Evolutionary conservation across 441 rosid genomes (phyloP).

Genomic region (Monsonia emarginata): DNA sequence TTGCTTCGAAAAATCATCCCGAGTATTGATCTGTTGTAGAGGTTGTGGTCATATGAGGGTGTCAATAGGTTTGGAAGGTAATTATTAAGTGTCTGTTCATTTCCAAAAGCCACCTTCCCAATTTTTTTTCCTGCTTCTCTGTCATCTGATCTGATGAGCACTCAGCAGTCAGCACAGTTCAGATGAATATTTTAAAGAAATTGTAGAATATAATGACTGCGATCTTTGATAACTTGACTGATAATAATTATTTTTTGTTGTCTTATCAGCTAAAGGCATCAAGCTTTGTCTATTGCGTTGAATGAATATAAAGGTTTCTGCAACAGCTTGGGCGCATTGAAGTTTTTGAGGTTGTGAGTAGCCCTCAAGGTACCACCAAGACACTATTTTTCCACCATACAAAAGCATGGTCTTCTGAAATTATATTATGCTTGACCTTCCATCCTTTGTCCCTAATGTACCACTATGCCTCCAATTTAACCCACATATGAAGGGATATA

Average conservation of each 20-base stretch:
- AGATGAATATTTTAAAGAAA: not conserved
- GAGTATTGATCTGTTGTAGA: constrained; percentile 38
- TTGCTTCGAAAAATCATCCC: constrained; percentile 80
- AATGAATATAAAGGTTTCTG: not conserved
- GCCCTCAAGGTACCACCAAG: not conserved
- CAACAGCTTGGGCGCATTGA: not conserved
- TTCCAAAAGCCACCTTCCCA: not conserved
- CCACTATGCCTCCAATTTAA: too few species aligned
- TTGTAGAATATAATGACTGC: not conserved
- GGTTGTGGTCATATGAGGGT: constrained; percentile 8
- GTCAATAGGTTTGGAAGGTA: constrained; percentile 21
- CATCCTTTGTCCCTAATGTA: too few species aligned
- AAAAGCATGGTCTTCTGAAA: not conserved
- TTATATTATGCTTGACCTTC: too few species aligned
- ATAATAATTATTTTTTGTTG: not conserved
- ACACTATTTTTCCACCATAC: not conserved
- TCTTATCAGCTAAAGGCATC: not conserved
- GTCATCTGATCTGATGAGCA: too few species aligned
- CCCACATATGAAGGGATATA: too few species aligned
- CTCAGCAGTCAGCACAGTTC: not conserved
- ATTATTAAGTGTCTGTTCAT: not conserved
- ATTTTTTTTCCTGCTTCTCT: not conserved
- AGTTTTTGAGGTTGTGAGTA: not conserved
- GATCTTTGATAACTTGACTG: not conserved
- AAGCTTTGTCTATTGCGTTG: not conserved